phyloP scores from a whole-genome alignment of 106 monocot species.

The Chionographis japonica region DNA sequence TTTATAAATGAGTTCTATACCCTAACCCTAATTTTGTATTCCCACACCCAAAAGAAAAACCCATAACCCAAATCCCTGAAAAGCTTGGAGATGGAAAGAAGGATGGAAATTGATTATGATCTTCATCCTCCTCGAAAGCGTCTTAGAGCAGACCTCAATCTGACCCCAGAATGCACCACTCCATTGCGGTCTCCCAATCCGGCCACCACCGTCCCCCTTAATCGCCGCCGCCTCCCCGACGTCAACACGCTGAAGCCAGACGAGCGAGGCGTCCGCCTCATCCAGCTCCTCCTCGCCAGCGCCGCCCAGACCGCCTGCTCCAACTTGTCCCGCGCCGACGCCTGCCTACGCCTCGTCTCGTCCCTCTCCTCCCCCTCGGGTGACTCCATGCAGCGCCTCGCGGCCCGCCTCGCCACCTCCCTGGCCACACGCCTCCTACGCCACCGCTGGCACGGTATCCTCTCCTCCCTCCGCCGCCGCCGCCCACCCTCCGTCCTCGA shows the following conservation, averaged over 20 bases:
- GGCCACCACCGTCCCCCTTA: not conserved
- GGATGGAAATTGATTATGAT: too few species aligned
- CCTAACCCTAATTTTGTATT: too few species aligned
- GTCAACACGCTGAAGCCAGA: not conserved
- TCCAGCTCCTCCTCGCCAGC: conserved; percentile 13
- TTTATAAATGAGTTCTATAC: too few species aligned
- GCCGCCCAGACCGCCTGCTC: not conserved
- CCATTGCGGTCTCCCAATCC: too few species aligned
- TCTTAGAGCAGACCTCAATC: too few species aligned
- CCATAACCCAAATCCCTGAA: too few species aligned
- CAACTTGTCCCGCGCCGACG: conserved; percentile 6
- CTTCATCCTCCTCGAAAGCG: too few species aligned
- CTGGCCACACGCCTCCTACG: conserved; percentile 12
- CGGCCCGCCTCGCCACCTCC: conserved; percentile 6
- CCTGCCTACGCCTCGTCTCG: conserved; percentile 10
- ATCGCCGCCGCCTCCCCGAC: not conserved
- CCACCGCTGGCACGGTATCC: not conserved
- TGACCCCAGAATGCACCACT: too few species aligned
- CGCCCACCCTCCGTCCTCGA: not conserved
- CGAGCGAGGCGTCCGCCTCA: conserved; percentile 9
- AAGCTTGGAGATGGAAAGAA: too few species aligned
- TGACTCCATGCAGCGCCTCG: conserved; percentile 18
- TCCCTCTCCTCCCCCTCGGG: conserved; percentile 9
- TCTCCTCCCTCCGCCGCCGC: not conserved
- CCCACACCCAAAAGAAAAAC: too few species aligned